Evolutionary conservation across 2,329 filamentous ascomycete species (phyloP).

Genomic region (Phaeoacremonium minimum): DNA sequence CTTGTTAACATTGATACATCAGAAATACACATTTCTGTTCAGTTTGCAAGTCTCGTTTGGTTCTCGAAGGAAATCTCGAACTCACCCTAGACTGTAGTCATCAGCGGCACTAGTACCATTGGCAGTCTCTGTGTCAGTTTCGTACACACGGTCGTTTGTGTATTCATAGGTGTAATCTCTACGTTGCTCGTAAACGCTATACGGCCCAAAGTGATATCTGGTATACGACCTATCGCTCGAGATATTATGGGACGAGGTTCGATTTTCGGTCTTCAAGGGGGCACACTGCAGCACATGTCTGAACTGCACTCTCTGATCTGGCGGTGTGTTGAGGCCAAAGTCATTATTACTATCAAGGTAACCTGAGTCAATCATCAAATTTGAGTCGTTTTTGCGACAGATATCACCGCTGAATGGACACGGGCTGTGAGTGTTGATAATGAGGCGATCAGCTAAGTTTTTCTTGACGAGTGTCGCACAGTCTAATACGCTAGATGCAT

Average conservation of each 20-base stretch:
- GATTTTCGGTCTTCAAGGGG: constrained; percentile 3
- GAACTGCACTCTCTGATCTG: constrained; percentile 9
- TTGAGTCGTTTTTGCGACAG: constrained; percentile 5
- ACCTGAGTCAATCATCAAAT: constrained; percentile 9
- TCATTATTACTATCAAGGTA: constrained; percentile 12
- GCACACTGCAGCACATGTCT: constrained; percentile 4
- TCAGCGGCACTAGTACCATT: rapidly evolving
- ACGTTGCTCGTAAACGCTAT: background rate
- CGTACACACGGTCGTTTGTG: background rate
- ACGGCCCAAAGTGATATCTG: constrained; percentile 5
- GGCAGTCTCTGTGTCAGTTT: background rate
- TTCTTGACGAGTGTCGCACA: constrained; percentile 3
- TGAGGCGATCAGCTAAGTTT: background rate
- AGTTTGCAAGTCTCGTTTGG: background rate
- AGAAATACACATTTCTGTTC: background rate
- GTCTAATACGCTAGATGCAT: background rate
- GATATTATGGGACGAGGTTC: background rate
- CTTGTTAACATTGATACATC: too few species aligned
- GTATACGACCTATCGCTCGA: constrained; percentile 4
- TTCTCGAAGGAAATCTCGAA: background rate
- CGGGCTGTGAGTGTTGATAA: constrained; percentile 1
- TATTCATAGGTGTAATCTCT: constrained; percentile 4
- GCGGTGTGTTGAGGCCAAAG: constrained; percentile 14
- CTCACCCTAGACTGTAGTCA: background rate
- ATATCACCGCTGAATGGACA: constrained; percentile 14